Conservation (phyloP, 2,329 filamentous ascomycete genomes). For the Claviceps fusiformis region DNA sequence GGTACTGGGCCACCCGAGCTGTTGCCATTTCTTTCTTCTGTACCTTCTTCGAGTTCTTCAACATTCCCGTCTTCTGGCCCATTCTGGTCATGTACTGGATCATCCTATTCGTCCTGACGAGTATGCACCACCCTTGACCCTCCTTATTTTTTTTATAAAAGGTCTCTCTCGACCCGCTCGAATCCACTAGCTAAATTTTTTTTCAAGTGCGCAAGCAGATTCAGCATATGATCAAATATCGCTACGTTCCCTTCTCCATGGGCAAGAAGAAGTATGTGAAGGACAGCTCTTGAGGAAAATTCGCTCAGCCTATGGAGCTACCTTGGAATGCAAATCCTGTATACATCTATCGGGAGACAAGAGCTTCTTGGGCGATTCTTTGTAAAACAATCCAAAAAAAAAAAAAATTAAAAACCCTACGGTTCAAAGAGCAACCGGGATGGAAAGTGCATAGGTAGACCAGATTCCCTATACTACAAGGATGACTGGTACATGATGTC, state of each 20-base stretch:
- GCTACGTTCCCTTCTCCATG: slow-evolving; percentile 87
- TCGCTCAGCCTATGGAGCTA: neutral
- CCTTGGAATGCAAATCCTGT: neutral
- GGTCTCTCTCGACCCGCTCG: neutral
- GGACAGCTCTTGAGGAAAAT: slow-evolving; percentile 33
- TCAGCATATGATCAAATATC: slow-evolving; percentile 99
- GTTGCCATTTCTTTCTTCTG: slow-evolving; percentile 72
- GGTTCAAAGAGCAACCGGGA: neutral
- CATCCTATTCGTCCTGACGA: slow-evolving; percentile 89
- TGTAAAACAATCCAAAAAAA: neutral
- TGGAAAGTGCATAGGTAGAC: neutral
- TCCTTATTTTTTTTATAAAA: neutral
- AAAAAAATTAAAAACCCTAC: neutral
- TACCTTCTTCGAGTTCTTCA: slow-evolving; percentile 88
- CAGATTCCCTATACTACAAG: neutral
- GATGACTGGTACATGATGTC: neutral
- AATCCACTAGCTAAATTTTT: neutral
- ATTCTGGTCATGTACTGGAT: slow-evolving; percentile 98
- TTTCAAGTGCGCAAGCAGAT: slow-evolving; percentile 91
- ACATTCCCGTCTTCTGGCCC: slow-evolving; percentile 98
- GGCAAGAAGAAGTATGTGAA: slow-evolving; percentile 74
- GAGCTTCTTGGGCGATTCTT: neutral
- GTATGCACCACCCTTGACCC: slow-evolving; percentile 39
- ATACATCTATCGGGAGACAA: neutral
- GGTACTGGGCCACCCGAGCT: slow-evolving; percentile 87